Evolutionary conservation across 1,284 basidiomycete species (phyloP).

Genomic region (Retiboletus flavoniger): DNA sequence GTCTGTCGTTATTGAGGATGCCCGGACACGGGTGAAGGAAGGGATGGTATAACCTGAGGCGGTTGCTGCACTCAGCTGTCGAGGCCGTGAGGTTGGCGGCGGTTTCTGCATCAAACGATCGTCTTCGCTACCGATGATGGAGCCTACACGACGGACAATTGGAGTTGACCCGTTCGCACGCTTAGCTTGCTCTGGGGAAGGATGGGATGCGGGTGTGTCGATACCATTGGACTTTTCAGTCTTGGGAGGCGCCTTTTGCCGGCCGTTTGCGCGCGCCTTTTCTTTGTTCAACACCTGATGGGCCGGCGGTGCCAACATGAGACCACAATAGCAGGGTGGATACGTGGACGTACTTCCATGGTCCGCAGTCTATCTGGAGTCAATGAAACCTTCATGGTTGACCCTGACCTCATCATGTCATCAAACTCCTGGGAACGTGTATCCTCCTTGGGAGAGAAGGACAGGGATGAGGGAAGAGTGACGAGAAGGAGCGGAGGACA

Average conservation of each 20-base stretch:
- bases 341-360: conserved; percentile 70
- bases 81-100: conserved; percentile 34
- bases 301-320: conserved; percentile 25
- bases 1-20: conserved; percentile 34
- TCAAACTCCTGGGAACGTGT: conserved; percentile 79
- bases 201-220: conserved; percentile 14
- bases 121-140: conserved; percentile 54
- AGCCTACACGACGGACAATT: conserved; percentile 55
- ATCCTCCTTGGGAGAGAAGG: conserved; percentile 42
- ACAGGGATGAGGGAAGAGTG: conserved; percentile 1
- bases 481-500: conserved; percentile 1
- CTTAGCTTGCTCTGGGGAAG: conserved; percentile 26
- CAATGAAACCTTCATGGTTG: conserved; percentile 92
- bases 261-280: conserved; percentile 47
- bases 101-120: conserved; percentile 42
- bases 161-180: conserved; percentile 36
- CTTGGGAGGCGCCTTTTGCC: conserved; percentile 28
- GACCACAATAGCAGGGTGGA: conserved; percentile 21
- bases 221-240: conserved; percentile 26
- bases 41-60: conserved; percentile 24
- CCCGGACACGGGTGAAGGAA: conserved; percentile 28
- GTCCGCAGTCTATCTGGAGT: conserved; percentile 89
- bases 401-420: conserved; percentile 80
- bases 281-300: conserved; percentile 65
- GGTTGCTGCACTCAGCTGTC: conserved; percentile 36